These are phyloP conservation scores for Paramarasmius palmivorus DNA, from an alignment of 1,284 basidiomycete genomes.

Conservation along the genomic window DNA sequence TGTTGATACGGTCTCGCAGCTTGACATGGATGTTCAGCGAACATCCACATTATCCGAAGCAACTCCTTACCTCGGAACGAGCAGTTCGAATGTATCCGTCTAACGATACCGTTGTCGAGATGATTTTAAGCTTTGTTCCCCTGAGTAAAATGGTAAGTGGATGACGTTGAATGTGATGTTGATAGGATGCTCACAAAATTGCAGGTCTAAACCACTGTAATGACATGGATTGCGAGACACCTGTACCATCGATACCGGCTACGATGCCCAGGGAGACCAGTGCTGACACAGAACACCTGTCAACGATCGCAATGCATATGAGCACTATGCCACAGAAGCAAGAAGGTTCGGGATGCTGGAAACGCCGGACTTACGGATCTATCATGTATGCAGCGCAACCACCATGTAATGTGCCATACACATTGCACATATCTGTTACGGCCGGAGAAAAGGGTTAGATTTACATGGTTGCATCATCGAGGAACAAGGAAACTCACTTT, in stretches of 20 bases:
- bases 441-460: not conserved
- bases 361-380: conserved; percentile 44
- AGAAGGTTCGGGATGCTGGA: no score
- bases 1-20: conserved; percentile 29
- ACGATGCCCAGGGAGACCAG: conserved; percentile 40
- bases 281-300: conserved; percentile 45
- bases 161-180: not conserved
- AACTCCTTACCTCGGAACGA: conserved; percentile 41
- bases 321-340: not conserved
- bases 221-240: conserved; percentile 52
- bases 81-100: conserved; percentile 42
- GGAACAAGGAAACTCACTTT: conserved; percentile 4
- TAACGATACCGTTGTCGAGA: conserved; percentile 41
- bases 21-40: conserved; percentile 9
- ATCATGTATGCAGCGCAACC: conserved; percentile 46
- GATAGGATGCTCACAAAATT: conserved; percentile 27
- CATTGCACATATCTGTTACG: conserved; percentile 43
- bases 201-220: conserved; percentile 47
- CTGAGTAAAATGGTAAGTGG: conserved; percentile 23
- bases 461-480: not conserved
- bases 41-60: not conserved
- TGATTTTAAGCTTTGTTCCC: conserved; percentile 41
- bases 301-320: conserved; percentile 6
- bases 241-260: conserved; percentile 39
- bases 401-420: conserved; percentile 40